Conservation (phyloP, 108 stramenopile genomes). For the Nitzschia putrida region DNA sequence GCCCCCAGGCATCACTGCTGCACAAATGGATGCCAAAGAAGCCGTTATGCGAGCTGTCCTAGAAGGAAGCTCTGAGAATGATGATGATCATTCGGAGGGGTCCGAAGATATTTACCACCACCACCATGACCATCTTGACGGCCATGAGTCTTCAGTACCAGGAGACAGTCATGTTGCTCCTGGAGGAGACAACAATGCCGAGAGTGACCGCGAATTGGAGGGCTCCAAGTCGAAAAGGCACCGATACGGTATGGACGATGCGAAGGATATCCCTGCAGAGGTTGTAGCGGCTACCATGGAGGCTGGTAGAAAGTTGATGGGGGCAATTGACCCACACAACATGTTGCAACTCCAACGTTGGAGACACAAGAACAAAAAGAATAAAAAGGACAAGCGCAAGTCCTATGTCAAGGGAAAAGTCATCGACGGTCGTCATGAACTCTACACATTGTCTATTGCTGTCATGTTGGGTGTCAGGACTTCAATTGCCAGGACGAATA, state of each 20-base stretch:
- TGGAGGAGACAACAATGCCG: slow-evolving; percentile 6
- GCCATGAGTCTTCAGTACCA: neutral
- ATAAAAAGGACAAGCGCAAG: slow-evolving; percentile 45
- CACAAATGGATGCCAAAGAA: slow-evolving; percentile 5
- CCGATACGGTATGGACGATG: slow-evolving; percentile 2
- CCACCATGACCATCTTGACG: neutral
- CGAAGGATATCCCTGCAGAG: slow-evolving; percentile 48
- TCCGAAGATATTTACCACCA: neutral
- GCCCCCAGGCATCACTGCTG: slow-evolving; percentile 40
- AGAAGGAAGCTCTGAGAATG: slow-evolving; percentile 3
- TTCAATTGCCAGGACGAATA: slow-evolving; percentile 81
- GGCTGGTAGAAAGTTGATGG: slow-evolving; percentile 48
- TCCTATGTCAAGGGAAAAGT: slow-evolving; percentile 88
- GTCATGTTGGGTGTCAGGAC: slow-evolving; percentile 97
- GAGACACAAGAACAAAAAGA: slow-evolving; percentile 43
- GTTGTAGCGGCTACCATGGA: slow-evolving; percentile 50
- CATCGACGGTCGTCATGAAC: slow-evolving; percentile 92
- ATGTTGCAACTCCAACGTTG: slow-evolving; percentile 48
- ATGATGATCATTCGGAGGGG: neutral
- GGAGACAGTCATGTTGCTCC: neutral
- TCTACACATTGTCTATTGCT: slow-evolving; percentile 93
- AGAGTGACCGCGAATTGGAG: neutral
- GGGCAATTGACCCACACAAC: slow-evolving; percentile 55
- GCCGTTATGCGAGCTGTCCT: slow-evolving; percentile 1
- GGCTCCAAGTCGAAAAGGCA: slow-evolving; percentile 11